These are phyloP conservation scores for Umbellularia californica DNA, from an alignment of 164 flowering plant genomes.

Conservation along the genomic window DNA sequence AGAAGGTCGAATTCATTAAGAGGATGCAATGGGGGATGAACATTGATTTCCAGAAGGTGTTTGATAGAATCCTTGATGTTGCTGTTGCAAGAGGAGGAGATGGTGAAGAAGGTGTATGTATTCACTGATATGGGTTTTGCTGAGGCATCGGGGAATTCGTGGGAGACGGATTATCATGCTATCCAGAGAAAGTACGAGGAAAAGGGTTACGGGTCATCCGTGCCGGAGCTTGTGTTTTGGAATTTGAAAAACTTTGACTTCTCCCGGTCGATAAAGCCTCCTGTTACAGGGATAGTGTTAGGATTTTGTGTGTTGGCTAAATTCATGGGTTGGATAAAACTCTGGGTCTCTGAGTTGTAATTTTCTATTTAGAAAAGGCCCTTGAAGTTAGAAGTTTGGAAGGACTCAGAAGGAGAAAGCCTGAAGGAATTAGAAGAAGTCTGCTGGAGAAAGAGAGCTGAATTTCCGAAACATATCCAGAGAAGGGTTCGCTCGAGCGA, in stretches of 20 bases:
- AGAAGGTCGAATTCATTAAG: conserved; percentile 16
- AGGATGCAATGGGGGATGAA: conserved; percentile 26
- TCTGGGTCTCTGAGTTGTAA: no score
- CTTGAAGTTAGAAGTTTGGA: no score
- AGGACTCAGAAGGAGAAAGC: no score
- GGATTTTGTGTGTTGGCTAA: no score
- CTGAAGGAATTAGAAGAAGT: no score
- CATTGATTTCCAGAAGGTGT: conserved; percentile 30
- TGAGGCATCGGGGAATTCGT: conserved; percentile 24
- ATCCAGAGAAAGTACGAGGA: conserved; percentile 34
- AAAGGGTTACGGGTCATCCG: conserved; percentile 20
- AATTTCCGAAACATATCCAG: no score
- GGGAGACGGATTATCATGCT: conserved; percentile 48
- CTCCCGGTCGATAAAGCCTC: no score
- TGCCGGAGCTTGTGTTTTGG: conserved; percentile 55
- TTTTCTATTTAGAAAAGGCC: no score
- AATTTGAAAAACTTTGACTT: conserved; percentile 18
- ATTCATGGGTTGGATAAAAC: no score
- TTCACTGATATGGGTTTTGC: conserved; percentile 65
- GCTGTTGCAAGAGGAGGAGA: conserved; percentile 16
- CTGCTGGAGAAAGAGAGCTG: no score
- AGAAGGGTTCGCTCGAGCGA: no score
- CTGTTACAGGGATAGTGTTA: no score
- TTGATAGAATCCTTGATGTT: conserved; percentile 23
- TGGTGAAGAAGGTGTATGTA: conserved; percentile 47